Evolutionary conservation across 352 stramenopile species (phyloP).

Genomic region (Halophytophthora batemanensis): DNA sequence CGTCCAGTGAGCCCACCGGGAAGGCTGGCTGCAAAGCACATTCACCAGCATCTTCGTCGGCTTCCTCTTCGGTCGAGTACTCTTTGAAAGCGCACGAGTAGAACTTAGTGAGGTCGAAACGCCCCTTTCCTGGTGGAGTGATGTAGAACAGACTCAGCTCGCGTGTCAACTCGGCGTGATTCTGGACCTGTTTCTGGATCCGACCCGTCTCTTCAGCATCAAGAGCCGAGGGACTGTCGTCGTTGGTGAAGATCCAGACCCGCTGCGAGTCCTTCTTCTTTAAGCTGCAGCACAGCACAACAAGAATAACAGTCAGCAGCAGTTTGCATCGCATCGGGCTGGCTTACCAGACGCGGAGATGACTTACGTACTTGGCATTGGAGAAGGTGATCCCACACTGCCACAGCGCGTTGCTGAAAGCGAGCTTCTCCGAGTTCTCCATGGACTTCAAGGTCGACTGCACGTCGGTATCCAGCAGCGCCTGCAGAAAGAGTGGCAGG

Average conservation of each 20-base stretch:
- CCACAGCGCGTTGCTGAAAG: constrained; percentile 83
- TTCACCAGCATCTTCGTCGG: constrained; percentile 21
- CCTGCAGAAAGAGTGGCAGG: constrained; percentile 14
- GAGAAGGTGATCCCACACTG: constrained; percentile 81
- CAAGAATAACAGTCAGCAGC: constrained; percentile 8
- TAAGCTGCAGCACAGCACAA: constrained; percentile 32
- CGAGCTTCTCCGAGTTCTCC: constrained; percentile 49
- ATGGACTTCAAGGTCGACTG: constrained; percentile 51
- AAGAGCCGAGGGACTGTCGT: constrained; percentile 47
- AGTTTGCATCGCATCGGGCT: neutral
- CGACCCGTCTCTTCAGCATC: constrained; percentile 58
- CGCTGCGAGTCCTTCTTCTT: constrained; percentile 84
- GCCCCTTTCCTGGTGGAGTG: constrained; percentile 40
- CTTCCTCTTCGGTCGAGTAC: constrained; percentile 30
- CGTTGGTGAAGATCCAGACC: constrained; percentile 87
- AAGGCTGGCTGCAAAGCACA: constrained; percentile 62
- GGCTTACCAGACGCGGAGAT: neutral
- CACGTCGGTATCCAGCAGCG: constrained; percentile 46
- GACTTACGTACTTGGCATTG: constrained; percentile 55
- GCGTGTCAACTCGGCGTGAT: constrained; percentile 77
- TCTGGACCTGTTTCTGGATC: constrained; percentile 79
- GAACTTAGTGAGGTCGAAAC: constrained; percentile 58
- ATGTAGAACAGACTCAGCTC: constrained; percentile 82
- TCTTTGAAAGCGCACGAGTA: constrained; percentile 73
- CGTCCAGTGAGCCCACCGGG: constrained; percentile 64